Base-by-base conservation (phyloP, 2,329 filamentous ascomycete species). In the Malbranchea cinnamomea region DNA sequence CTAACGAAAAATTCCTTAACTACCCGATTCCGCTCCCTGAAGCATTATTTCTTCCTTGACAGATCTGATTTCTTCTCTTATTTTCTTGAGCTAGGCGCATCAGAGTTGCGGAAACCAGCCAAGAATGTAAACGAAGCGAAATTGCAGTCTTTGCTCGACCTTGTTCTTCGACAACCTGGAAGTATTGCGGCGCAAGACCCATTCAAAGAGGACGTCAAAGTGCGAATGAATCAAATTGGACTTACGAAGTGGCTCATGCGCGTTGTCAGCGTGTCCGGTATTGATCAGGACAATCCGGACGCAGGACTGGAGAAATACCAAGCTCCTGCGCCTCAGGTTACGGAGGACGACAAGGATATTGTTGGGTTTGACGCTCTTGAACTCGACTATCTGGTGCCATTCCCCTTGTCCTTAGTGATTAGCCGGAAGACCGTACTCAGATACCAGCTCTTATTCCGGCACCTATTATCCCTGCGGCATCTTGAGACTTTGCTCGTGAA, bases 21-120 rank as follows among this genome's bases (percentile, higher is more conserved):
- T 1, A 78, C 81, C 16, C 73, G 89, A 21, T 67, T 98, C 33
- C 74, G 78, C 26, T 95, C 87, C 9, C 64, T 98, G 22, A 98
- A 98, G 53, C 89, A 98, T 56, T 98, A 98, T 60, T 98, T 95
- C 63, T 98, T 98, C 64, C 74, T 98, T 38, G 87, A 95, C 45
- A 79, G 85, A 6, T 94, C 89, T 19, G 89, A 98, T 53, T 98
- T 93, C 61, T 95, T 98, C 55, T 84, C 84, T 2, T 92, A 95
- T 56, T 98, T 98, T 53, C 74, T 98, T 36, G 89, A 98, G 49
- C 73, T 98, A 12, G 76, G 83, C 32, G 68, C 79, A 17, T 85
- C 84, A 1, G 89, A 98, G 56, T 66, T 98, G 35, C 79, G 82
- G 45, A 94, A 94, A 50, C 78, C 80, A 18, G 81, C 85, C 35